Evolutionary conservation across 2,329 filamentous ascomycete species (phyloP), one percentile per base, ranked within the genome.

Genomic region (Kalmusia sp.): DNA sequence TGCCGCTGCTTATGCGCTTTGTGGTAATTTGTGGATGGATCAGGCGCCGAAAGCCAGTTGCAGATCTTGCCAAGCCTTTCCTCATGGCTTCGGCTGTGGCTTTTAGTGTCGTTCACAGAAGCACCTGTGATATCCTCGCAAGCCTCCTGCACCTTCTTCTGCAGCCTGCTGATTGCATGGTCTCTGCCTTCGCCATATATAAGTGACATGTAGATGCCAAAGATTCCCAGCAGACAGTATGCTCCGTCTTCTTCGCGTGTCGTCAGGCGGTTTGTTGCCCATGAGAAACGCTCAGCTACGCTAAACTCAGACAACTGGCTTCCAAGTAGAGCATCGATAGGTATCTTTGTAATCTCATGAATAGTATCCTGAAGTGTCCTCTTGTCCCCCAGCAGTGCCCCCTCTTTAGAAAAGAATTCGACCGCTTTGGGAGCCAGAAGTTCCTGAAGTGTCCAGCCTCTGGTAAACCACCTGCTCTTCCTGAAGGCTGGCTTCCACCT

Each of bases 21-120:
- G 9, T 70, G 61, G 14, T 64, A 60, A 44, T 75, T 74, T 3
- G 54, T 59, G 1, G 68, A 70, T 6, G 71, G 64, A 49, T 76
- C 68, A n/a, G 71, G 62, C 1, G 72, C 57, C 1, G 64, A 70
- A 0, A 76, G 61, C 73, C 72, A 75, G 27, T 25, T 39, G 17
- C 37, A n/a, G 1, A 60, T 51, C 17, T 51, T 41, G 41, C 3
- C 7, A 25, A 58, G 11, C 15, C 43, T 25, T 9, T 35, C 27
- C 24, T 45, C 27, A 33, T 30, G 15, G 22, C 27, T 30, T 43
- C 15, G 24, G 24, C 27, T 43, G 39, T 24, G 9, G n/a, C n/a
- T 43, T 24, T 27, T 6, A 24, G 21, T 40, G 11, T 11, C 24
- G 19, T 17, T 15, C 34, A 37, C 34, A 37, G n/a, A 37, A 21